Conservation (phyloP, 768 basidiomycete species). For the Austroboletus festivus region DNA sequence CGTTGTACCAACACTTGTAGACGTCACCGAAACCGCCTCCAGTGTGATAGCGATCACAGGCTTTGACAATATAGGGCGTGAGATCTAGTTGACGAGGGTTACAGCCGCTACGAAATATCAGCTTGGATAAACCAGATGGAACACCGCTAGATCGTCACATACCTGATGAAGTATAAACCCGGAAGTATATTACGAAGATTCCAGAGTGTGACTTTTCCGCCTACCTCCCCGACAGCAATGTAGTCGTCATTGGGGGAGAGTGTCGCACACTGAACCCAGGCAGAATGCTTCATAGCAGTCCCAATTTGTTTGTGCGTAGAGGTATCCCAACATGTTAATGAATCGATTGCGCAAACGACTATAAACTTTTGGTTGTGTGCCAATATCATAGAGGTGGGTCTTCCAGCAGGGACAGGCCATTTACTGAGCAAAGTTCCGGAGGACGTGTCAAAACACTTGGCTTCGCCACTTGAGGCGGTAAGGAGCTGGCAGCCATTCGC, state of each 20-base stretch:
- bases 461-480: not conserved
- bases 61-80: not conserved
- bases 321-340: conserved; percentile 2
- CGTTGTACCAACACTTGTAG: too few relatives aligned
- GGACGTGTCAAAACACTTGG: conserved; percentile 2
- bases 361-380: not conserved
- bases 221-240: not conserved
- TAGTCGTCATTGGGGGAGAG: conserved; percentile 2
- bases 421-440: not conserved
- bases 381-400: not conserved
- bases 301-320: not conserved
- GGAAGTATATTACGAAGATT: not conserved
- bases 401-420: not conserved
- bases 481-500: conserved; percentile 4
- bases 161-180: not conserved
- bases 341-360: rapidly evolving
- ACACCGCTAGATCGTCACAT: too few relatives aligned
- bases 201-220: not conserved
- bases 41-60: too few relatives aligned
- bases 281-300: not conserved
- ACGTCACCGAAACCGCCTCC: too few relatives aligned
- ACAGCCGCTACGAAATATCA: too few relatives aligned
- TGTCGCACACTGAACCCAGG: not conserved
- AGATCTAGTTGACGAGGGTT: too few relatives aligned
- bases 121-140: too few relatives aligned